phyloP scores from a whole-genome alignment of 2,329 filamentous ascomycete genomes.

The Saccharata proteae region DNA sequence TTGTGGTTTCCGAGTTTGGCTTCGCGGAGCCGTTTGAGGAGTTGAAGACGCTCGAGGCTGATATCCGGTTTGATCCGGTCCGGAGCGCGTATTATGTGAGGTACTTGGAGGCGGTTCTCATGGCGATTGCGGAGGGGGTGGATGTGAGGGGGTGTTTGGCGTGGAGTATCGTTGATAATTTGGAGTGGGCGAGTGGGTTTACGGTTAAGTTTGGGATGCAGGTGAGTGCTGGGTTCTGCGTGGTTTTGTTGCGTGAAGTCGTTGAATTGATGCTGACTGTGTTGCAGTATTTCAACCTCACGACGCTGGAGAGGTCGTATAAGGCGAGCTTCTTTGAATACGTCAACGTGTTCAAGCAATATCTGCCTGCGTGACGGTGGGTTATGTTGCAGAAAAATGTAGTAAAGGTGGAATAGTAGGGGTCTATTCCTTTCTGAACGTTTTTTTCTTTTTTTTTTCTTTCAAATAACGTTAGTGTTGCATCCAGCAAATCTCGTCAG shows the following conservation, averaged over 20 bases:
- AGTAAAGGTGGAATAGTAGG: too few relatives aligned
- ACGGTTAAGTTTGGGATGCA: conserved; percentile 24
- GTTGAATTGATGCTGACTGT: conserved; percentile 1
- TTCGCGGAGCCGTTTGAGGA: conserved; percentile 24
- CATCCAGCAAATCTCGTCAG: too few relatives aligned
- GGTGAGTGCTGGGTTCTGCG: too few relatives aligned
- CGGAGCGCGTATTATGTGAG: conserved; percentile 20
- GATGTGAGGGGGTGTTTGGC: conserved; percentile 24
- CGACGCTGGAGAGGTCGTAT: conserved; percentile 22
- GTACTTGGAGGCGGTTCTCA: conserved; percentile 22
- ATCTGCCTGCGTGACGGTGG: too few relatives aligned
- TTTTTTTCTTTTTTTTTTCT: too few relatives aligned
- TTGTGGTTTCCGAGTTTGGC: conserved; percentile 26
- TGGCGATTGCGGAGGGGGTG: conserved; percentile 22
- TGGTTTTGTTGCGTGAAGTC: too few relatives aligned
- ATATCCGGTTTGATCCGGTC: conserved; percentile 20
- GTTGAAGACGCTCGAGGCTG: conserved; percentile 16
- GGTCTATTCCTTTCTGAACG: too few relatives aligned
- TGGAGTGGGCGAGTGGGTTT: conserved; percentile 23
- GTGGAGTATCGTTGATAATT: conserved; percentile 27
- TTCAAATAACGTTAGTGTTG: too few relatives aligned
- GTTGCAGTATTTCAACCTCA: conserved; percentile 25
- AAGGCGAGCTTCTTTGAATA: conserved; percentile 27
- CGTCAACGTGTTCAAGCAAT: neutral
- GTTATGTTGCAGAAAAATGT: too few relatives aligned